Evolutionary conservation across 1,284 basidiomycete genomes (phyloP), one percentile per base, ranked within the genome.

Genomic region (Stygiomarasmius scandens): DNA sequence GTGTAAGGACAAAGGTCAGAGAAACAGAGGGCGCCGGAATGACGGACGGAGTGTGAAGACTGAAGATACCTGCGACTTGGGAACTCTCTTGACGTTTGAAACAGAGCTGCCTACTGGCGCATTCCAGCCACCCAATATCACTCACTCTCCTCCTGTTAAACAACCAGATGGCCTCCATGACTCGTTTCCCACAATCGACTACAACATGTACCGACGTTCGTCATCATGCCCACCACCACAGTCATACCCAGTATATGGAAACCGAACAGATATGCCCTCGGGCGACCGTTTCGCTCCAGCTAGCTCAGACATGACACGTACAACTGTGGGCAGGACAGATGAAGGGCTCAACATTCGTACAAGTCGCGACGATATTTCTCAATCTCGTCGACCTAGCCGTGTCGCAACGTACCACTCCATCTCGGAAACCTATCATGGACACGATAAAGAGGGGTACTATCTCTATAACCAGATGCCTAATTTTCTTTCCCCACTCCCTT

Each of bases 211-310:
- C 16, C n/a, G 19, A 22, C 74, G 74, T 22, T 67, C 75, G 3
- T 74, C 70, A 5, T 77, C 76, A 23, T 79, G 76, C 54, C 77
- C 76, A 20, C 75, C 75, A 1, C 64, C 66, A 3, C 74, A 72
- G 1, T 66, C 75, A 0, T 54, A 68, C 6, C 66, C 69, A 3
- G 65, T 74, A 4, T 41, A 6, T 19, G 38, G 38, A 5, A 5
- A 41, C 4, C 4, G 38, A 9, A 5, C 5, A 9, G 38, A 41
- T 5, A 19, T 16, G 16, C 16, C 38, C n/a, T 5, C n/a, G 4
- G 38, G 14, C 11, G 6, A 6, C 38, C 38, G 5, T 14, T 57
- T 61, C 1, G 59, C 63, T 2, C 58, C 20, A 12, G 10, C 23
- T 12, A 55, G 63, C 41, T 46, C 58, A 38, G 60, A 58, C 2